Evolutionary conservation across 306 rosid species (phyloP).

Genomic region (Styphnolobium japonicum): DNA sequence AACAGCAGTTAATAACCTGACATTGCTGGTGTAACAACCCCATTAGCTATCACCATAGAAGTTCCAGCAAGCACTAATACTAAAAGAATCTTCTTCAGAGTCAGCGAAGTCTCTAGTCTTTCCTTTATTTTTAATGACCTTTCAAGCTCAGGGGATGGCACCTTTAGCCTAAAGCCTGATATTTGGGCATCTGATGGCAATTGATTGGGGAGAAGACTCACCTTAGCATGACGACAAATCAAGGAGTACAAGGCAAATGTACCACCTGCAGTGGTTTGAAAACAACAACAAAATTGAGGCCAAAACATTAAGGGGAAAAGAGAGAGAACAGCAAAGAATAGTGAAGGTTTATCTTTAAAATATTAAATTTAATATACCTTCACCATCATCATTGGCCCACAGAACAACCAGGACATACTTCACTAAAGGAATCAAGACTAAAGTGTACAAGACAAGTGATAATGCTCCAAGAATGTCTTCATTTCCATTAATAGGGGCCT

Average conservation of each 20-base stretch:
- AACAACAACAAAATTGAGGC: constrained; percentile 13
- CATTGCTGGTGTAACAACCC: constrained; percentile 96
- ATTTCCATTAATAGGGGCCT: constrained; percentile 77
- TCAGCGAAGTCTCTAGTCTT: constrained; percentile 77
- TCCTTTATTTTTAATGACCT: constrained; percentile 95
- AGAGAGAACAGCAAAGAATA: background rate
- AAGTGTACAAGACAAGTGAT: constrained; percentile 85
- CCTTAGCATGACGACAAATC: constrained; percentile 99
- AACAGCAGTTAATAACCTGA: constrained; percentile 52
- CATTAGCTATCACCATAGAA: constrained; percentile 97
- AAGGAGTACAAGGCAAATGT: constrained; percentile 97
- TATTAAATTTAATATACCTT: constrained; percentile 53
- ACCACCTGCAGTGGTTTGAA: constrained; percentile 71
- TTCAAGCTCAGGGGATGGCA: constrained; percentile 95
- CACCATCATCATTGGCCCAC: constrained; percentile 96
- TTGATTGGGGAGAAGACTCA: constrained; percentile 97
- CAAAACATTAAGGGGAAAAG: background rate
- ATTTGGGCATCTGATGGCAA: constrained; percentile 92
- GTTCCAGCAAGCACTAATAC: constrained; percentile 95
- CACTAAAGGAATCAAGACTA: constrained; percentile 87
- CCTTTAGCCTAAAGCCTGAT: constrained; percentile 95
- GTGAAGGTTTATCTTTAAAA: constrained; percentile 1
- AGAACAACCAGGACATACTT: constrained; percentile 94
- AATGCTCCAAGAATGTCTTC: constrained; percentile 95
- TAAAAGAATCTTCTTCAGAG: constrained; percentile 81